Percentiles rank a stretch among this genome's conserved stretches.
phyloP scores from a whole-genome alignment of 2,329 filamentous ascomycete species.

The Aspergillus melleus region DNA sequence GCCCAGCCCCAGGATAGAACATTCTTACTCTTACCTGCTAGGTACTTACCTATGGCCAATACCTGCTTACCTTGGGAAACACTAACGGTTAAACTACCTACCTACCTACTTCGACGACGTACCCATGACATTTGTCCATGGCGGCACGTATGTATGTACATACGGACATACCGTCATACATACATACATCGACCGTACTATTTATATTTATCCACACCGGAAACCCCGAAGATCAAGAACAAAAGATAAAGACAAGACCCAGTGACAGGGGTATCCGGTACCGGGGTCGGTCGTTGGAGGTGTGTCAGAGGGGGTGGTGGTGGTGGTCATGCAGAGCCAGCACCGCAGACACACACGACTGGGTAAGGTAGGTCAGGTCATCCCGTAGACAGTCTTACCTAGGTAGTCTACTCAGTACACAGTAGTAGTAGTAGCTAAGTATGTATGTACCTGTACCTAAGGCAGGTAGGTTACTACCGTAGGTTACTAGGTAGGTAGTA shows the following conservation, averaged over 20 bases:
- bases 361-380: too few species aligned
- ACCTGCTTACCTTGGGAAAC: neutral
- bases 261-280: neutral
- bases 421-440: too few species aligned
- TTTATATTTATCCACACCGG: neutral
- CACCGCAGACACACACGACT: neutral
- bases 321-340: neutral
- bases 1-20: neutral
- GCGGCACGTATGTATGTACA: too few species aligned
- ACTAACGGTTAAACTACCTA: too few species aligned
- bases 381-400: too few species aligned
- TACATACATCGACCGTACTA: neutral
- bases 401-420: too few species aligned
- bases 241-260: neutral
- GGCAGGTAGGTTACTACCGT: too few species aligned
- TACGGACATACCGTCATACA: too few species aligned
- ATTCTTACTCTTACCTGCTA: neutral
- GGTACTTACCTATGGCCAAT: too few species aligned
- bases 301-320: neutral
- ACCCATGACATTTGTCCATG: neutral
- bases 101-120: neutral
- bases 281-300: neutral
- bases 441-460: too few species aligned
- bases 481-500: too few species aligned
- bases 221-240: neutral